These are phyloP conservation scores for Euptelea pleiosperma DNA, from an alignment of 164 flowering plant genomes.

Conservation along the genomic window DNA sequence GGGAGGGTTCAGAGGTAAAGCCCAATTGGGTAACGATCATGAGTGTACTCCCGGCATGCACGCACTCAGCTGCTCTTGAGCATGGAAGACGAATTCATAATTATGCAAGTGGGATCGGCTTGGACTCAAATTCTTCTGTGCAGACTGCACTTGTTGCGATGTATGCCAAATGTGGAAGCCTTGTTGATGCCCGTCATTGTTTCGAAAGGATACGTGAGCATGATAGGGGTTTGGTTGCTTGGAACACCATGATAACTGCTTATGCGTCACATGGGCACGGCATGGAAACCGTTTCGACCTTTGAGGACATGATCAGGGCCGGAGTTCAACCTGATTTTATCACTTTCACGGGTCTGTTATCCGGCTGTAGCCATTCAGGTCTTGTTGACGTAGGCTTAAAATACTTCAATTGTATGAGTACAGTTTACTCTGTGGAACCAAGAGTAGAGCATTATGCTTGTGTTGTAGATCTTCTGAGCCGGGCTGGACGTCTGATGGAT, in stretches of 20 bases:
- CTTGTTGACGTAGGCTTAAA: conserved; percentile 41
- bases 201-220: conserved; percentile 27
- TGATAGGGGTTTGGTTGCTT: conserved; percentile 33
- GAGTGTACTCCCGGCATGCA: conserved; percentile 60
- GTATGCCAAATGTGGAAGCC: conserved; percentile 59
- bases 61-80: conserved; percentile 45
- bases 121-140: conserved; percentile 37
- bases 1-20: conserved; percentile 29
- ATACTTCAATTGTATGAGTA: conserved; percentile 39
- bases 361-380: conserved; percentile 61
- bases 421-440: conserved; percentile 32
- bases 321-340: conserved; percentile 45
- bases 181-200: conserved; percentile 32
- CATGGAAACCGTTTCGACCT: conserved; percentile 30
- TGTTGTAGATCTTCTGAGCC: conserved; percentile 49
- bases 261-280: conserved; percentile 62
- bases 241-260: conserved; percentile 61
- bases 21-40: conserved; percentile 59
- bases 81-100: conserved; percentile 43
- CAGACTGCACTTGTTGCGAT: conserved; percentile 47
- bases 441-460: conserved; percentile 52
- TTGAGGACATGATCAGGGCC: conserved; percentile 44
- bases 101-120: conserved; percentile 36
- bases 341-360: conserved; percentile 48
- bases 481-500: conserved; percentile 42